A percentile compares a stretch with the other conserved stretches of the same genome.
These are phyloP conservation scores for Escallonia rubra DNA, from an alignment of 129 eudicot genomes.

Conservation along the genomic window DNA sequence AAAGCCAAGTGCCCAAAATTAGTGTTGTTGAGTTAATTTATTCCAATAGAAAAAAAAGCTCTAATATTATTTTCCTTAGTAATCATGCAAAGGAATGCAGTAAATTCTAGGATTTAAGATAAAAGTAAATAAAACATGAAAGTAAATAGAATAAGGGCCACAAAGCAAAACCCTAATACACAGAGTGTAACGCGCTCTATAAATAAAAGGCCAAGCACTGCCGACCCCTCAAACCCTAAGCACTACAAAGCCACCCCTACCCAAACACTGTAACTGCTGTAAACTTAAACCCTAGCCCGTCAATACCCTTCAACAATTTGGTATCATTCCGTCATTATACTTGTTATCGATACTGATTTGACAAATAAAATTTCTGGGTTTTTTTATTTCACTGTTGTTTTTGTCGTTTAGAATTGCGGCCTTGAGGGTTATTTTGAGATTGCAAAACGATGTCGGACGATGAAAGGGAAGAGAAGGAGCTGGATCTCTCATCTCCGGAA, in stretches of 20 bases:
- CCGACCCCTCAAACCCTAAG: constrained; percentile 1
- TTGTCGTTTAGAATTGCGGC: neutral
- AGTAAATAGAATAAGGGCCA: too few relatives aligned
- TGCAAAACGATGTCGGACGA: constrained; percentile 65
- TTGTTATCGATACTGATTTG: neutral
- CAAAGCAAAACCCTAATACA: neutral
- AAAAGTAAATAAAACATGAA: too few relatives aligned
- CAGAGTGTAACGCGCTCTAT: neutral
- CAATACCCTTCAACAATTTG: too few relatives aligned
- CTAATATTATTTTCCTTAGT: too few relatives aligned
- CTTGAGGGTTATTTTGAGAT: neutral
- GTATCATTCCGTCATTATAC: too few relatives aligned
- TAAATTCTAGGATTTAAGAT: neutral
- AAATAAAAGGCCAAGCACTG: neutral
- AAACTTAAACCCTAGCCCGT: neutral
- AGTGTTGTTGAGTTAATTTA: too few relatives aligned
- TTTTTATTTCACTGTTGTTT: neutral
- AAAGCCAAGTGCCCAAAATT: too few relatives aligned
- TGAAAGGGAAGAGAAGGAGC: constrained; percentile 84
- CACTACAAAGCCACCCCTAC: neutral
- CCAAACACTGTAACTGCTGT: too few relatives aligned
- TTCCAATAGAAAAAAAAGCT: too few relatives aligned
- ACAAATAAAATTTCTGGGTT: neutral
- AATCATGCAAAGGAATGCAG: too few relatives aligned
- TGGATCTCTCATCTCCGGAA: constrained; percentile 85